Percentiles rank a stretch among this genome's conserved stretches.
These are phyloP conservation scores for Coleophoma eucalyptorum DNA, from an alignment of 2,329 filamentous ascomycete species.

Conservation along the genomic window DNA sequence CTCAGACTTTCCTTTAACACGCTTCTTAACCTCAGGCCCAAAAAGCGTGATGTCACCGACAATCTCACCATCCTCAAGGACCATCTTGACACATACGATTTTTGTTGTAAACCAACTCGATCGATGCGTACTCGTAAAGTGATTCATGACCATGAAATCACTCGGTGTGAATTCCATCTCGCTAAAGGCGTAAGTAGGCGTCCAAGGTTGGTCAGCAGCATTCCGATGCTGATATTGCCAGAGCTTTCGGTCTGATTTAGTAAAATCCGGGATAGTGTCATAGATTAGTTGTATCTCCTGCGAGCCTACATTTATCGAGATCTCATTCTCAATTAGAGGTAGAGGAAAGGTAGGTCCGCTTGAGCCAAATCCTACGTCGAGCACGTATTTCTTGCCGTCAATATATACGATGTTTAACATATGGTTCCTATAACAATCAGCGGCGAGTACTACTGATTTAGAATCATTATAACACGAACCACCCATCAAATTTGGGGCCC, in stretches of 20 bases:
- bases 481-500: not conserved
- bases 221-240: slow-evolving; percentile 61
- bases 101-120: slow-evolving; percentile 49
- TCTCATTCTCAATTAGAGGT: slow-evolving; percentile 38
- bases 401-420: slow-evolving; percentile 57
- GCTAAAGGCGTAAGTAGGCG: slow-evolving; percentile 55
- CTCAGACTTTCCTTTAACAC: slow-evolving; percentile 41
- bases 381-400: slow-evolving; percentile 39
- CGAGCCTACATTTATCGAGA: slow-evolving; percentile 39
- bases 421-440: slow-evolving; percentile 38
- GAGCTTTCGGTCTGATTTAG: slow-evolving; percentile 35
- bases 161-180: slow-evolving; percentile 57
- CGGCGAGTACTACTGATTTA: not conserved
- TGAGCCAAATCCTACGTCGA: slow-evolving; percentile 62
- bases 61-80: slow-evolving; percentile 42
- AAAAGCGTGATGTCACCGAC: slow-evolving; percentile 47
- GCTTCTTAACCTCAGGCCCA: slow-evolving; percentile 45
- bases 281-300: slow-evolving; percentile 49
- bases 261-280: slow-evolving; percentile 40
- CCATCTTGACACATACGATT: slow-evolving; percentile 52
- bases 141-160: slow-evolving; percentile 59
- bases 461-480: not conserved
- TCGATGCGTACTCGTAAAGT: slow-evolving; percentile 42
- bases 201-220: slow-evolving; percentile 44
- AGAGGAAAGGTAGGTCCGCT: slow-evolving; percentile 54